Percentiles rank a stretch among this genome's conserved stretches.
phyloP scores from a whole-genome alignment of 192 early-diverging fungal species.

The Chytriomyces confervae region DNA sequence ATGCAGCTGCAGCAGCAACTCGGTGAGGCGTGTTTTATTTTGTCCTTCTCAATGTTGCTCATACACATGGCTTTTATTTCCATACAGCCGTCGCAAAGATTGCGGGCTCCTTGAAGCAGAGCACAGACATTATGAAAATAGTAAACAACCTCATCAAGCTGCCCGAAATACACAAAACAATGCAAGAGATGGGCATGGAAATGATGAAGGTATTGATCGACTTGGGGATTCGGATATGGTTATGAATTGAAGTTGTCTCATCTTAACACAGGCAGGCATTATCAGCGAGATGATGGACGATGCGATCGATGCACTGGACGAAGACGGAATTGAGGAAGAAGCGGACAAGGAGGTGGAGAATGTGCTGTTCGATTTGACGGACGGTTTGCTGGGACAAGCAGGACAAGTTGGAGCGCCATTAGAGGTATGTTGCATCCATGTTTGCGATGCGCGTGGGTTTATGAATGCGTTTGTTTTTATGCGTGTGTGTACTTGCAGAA shows the following conservation, averaged over 20 bases:
- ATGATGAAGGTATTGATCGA: constrained; percentile 83
- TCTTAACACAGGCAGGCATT: constrained; percentile 76
- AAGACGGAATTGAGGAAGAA: constrained; percentile 91
- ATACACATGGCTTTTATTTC: neutral
- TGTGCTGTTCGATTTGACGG: constrained; percentile 86
- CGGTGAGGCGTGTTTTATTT: constrained; percentile 55
- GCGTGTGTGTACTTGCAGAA: constrained; percentile 28
- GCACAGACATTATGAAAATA: constrained; percentile 86
- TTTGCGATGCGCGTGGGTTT: neutral
- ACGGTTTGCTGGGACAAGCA: constrained; percentile 75
- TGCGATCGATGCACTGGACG: constrained; percentile 83
- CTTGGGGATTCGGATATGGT: neutral
- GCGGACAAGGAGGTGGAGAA: constrained; percentile 93
- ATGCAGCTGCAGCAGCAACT: constrained; percentile 90
- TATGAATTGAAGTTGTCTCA: constrained; percentile 4
- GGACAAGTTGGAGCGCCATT: constrained; percentile 63
- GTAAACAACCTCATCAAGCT: constrained; percentile 88
- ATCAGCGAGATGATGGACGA: constrained; percentile 97
- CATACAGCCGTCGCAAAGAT: constrained; percentile 81
- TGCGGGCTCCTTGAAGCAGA: constrained; percentile 84
- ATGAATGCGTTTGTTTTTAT: neutral
- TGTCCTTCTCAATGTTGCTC: neutral
- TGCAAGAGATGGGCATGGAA: constrained; percentile 94
- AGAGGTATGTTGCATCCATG: constrained; percentile 39
- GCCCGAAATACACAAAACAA: constrained; percentile 79